Conservation (phyloP, 2,329 filamentous ascomycete species). For the Leptographium flavum region DNA sequence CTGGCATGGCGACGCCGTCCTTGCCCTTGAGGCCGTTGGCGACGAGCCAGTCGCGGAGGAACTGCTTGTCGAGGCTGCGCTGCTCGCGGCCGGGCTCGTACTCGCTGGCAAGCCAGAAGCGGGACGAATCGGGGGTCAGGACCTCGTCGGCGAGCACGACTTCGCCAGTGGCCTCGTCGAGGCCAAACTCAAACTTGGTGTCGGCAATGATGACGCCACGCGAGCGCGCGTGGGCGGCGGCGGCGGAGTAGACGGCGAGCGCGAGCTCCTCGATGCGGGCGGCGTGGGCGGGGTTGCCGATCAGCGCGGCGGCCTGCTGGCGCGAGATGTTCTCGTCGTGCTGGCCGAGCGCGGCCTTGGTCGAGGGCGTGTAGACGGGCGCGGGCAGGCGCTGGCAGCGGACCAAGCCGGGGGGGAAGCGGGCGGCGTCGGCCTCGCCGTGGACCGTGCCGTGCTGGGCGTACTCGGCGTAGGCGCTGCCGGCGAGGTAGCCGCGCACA, state of each 20-base stretch:
- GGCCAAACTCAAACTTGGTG: slow-evolving; percentile 49
- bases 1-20: slow-evolving; percentile 56
- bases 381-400: slow-evolving; percentile 56
- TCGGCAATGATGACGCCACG: slow-evolving; percentile 62
- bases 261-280: slow-evolving; percentile 49
- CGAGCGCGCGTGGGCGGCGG: slow-evolving; percentile 46
- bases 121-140: slow-evolving; percentile 66
- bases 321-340: slow-evolving; percentile 79
- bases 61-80: slow-evolving; percentile 82
- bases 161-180: slow-evolving; percentile 49
- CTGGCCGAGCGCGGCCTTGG: slow-evolving; percentile 66
- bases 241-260: slow-evolving; percentile 47
- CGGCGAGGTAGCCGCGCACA: slow-evolving; percentile 82
- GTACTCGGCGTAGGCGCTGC: slow-evolving; percentile 71
- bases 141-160: slow-evolving; percentile 75
- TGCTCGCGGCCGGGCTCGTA: slow-evolving; percentile 64
- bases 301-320: slow-evolving; percentile 45
- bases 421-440: slow-evolving; percentile 34
- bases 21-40: slow-evolving; percentile 60
- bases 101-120: slow-evolving; percentile 69
- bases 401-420: slow-evolving; percentile 43
- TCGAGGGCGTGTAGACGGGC: slow-evolving; percentile 64
- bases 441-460: slow-evolving; percentile 62
- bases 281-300: slow-evolving; percentile 50
- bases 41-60: slow-evolving; percentile 69